These are phyloP conservation scores for Pseudogymnoascus sp. DNA, from an alignment of 2,329 filamentous ascomycete species.

Conservation along the genomic window DNA sequence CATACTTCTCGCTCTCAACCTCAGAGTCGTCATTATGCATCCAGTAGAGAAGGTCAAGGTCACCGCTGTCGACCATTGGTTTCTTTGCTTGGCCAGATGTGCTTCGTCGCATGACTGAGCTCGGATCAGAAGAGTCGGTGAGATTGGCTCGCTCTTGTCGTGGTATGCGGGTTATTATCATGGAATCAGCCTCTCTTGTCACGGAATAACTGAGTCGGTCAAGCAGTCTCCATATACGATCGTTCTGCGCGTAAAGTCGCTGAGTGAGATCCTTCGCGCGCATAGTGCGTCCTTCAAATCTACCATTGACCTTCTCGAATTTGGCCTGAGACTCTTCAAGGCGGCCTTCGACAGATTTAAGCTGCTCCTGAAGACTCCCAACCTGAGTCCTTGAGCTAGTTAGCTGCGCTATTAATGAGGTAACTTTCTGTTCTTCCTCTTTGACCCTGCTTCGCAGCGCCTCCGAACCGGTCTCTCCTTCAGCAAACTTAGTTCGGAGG, in stretches of 20 bases:
- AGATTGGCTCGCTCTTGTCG: constrained; percentile 53
- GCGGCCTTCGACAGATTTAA: constrained; percentile 60
- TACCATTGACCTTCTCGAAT: constrained; percentile 43
- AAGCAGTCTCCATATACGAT: constrained; percentile 72
- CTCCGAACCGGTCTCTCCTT: constrained; percentile 78
- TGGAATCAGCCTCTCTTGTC: constrained; percentile 61
- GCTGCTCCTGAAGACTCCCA: constrained; percentile 68
- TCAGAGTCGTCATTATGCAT: constrained; percentile 59
- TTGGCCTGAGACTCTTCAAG: constrained; percentile 46
- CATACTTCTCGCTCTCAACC: constrained; percentile 65
- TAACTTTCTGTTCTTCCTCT: constrained; percentile 66
- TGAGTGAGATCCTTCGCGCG: constrained; percentile 79
- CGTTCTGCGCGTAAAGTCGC: constrained; percentile 73
- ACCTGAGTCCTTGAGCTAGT: constrained; percentile 69
- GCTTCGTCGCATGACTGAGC: constrained; percentile 42
- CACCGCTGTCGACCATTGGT: constrained; percentile 50
- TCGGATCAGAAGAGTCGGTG: constrained; percentile 50
- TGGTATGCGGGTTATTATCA: constrained; percentile 67
- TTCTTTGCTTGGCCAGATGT: constrained; percentile 46
- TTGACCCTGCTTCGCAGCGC: constrained; percentile 65
- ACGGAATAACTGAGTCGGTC: constrained; percentile 83
- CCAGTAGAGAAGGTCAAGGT: constrained; percentile 76
- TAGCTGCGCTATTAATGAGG: constrained; percentile 60
- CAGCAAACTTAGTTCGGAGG: constrained; percentile 64
- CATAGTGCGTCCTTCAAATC: constrained; percentile 61